Conservation (phyloP, 2,329 filamentous ascomycete genomes). For the Colletotrichum tropicale region DNA sequence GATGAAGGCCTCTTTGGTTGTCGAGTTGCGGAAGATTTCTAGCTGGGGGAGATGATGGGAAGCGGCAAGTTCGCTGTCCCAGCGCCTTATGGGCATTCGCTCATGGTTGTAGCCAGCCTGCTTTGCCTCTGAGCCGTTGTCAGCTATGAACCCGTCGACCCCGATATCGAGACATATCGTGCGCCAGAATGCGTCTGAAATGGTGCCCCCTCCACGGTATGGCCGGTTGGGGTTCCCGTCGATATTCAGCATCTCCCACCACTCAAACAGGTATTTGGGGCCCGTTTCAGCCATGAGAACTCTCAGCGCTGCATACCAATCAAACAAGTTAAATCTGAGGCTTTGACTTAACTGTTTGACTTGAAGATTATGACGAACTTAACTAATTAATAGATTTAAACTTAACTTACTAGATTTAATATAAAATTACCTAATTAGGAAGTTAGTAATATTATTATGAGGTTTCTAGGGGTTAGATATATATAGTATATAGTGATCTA, state of each 20-base stretch:
- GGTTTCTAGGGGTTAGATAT: no score
- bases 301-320: no score
- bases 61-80: neutral
- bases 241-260: neutral
- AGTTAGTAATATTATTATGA: no score
- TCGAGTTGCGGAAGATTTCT: neutral
- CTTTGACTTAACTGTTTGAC: no score
- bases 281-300: neutral
- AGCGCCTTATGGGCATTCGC: fast-evolving
- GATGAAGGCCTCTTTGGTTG: neutral
- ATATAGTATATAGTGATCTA: no score
- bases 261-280: neutral
- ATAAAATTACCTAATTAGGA: no score
- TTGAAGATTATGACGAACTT: no score
- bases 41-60: neutral
- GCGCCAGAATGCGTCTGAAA: neutral
- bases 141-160: neutral
- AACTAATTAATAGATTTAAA: no score
- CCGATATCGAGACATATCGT: neutral
- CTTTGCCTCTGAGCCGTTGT: neutral
- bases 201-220: neutral
- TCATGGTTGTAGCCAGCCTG: neutral
- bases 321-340: no score
- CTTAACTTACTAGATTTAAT: no score
- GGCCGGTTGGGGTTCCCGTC: neutral